Evolutionary conservation across 371 early-diverging fungal species (phyloP).

Genomic region (Syncephalastrum contaminatum): DNA sequence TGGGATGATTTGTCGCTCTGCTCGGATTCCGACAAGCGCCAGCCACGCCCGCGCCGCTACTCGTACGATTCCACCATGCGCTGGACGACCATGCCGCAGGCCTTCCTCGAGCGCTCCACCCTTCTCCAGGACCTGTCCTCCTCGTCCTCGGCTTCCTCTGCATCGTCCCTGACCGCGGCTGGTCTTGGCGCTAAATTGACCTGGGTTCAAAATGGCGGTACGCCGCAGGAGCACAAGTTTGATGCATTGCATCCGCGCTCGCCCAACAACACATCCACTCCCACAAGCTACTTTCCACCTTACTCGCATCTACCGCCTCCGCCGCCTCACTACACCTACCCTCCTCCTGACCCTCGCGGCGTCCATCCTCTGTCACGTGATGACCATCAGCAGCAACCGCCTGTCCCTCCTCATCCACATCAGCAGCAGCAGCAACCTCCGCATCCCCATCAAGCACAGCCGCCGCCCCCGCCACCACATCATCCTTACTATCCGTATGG

Average conservation of each 20-base stretch:
- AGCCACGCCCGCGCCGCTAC: conserved; percentile 31
- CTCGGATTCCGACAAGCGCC: conserved; percentile 20
- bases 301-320: conserved; percentile 12
- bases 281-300: conserved; percentile 5
- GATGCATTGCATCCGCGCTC: conserved; percentile 1
- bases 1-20: conserved; percentile 41
- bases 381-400: conserved; percentile 16
- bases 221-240: conserved; percentile 5
- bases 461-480: conserved; percentile 11
- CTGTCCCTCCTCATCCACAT: conserved; percentile 7
- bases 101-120: conserved; percentile 31
- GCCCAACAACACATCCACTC: background rate
- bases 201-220: conserved; percentile 5
- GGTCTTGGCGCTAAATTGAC: conserved; percentile 6
- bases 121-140: conserved; percentile 16
- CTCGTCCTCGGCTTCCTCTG: conserved; percentile 7
- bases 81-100: conserved; percentile 42
- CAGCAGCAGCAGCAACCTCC: conserved; percentile 9
- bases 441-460: conserved; percentile 8
- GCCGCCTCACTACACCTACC: conserved; percentile 7
- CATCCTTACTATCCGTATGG: conserved; percentile 9
- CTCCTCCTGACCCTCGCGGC: conserved; percentile 7
- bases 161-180: conserved; percentile 4
- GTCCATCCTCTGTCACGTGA: conserved; percentile 6
- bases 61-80: conserved; percentile 46